Conservation (phyloP, 805 yeast species). For the Saitoella complicata region DNA sequence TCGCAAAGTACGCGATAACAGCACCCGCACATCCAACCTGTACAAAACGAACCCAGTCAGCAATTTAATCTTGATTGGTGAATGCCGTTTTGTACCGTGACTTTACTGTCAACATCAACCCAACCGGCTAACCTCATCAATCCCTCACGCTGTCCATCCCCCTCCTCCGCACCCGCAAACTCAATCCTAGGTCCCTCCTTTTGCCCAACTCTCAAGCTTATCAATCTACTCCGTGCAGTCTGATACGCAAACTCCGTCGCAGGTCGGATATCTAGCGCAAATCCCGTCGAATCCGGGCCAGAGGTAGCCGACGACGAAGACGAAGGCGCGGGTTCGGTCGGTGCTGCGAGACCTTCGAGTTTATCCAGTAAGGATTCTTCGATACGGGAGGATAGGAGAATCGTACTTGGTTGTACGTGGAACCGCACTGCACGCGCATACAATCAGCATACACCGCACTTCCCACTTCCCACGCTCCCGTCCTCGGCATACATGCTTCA, state of each 20-base stretch:
- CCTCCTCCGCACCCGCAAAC: not conserved
- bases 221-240: constrained; percentile 4
- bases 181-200: not conserved
- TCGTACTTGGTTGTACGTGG: constrained; percentile 8
- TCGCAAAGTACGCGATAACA: constrained; percentile 5
- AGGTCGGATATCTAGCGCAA: constrained; percentile 7
- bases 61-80: not conserved
- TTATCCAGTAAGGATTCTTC: constrained; percentile 7
- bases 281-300: not conserved
- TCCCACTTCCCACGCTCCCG: no score
- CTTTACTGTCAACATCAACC: constrained; percentile 7
- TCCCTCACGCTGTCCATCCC: not conserved
- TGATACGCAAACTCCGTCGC: constrained; percentile 6
- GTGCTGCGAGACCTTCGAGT: constrained; percentile 1
- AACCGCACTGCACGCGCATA: constrained; percentile 3
- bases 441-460: no score
- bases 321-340: not conserved
- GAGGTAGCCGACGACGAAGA: not conserved
- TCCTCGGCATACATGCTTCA: no score
- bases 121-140: constrained; percentile 5
- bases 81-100: constrained; percentile 2
- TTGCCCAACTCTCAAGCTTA: constrained; percentile 1
- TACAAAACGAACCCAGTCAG: not conserved
- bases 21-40: constrained; percentile 12
- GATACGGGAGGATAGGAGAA: constrained; percentile 7